Base-by-base conservation (phyloP, 2,329 filamentous ascomycete species). In the Podosphaera leucotricha region DNA sequence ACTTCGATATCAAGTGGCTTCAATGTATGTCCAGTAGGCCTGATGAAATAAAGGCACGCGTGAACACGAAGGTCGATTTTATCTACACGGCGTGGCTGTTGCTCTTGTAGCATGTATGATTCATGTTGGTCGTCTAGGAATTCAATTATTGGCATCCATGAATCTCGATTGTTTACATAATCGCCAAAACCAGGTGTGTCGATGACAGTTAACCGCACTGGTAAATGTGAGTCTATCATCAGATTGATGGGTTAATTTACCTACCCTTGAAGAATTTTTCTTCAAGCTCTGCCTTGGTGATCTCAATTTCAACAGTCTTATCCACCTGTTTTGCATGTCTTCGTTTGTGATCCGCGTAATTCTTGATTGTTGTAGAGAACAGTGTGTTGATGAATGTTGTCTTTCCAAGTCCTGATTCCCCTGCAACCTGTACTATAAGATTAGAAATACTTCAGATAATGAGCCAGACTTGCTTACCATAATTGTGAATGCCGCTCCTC, bases 191-290 rank as follows among this genome's bases (percentile, higher is more conserved):
- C 90, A 57, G 90, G 90, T 51, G 90, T 98, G 64, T 98, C 90
- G 62, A 98, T 98, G 59, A 98, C 90, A 52, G 90, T 98, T 60
- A 98, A 69, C 61, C 90, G 90, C 62, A 98, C 90, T 95, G 59
- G 44, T 49, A 48, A 49, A 35, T 49, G 47, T 54, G 45, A 55
- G 48, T 44, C 11, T 36, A 24, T 2, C 11, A n/a, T 16, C 2
- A 44, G 10, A 6, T 13, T 3, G 20, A 22, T 30, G 2, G 10
- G 4, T 2, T 16, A 38, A 19, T 20, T 22, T 18, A 22, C 59
- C 46, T 69, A 94, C 87, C 87, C 75, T 98, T 98, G 80, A 98
- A 98, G 73, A 98, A 98, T 71, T 98, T 98, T 79, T 98, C 90
- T 68, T 98, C 90, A 51, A 98, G 70, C 70, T 98, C 90, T 47